Percentiles rank a stretch among this genome's conserved stretches.
These are phyloP conservation scores for Phaseolus coccineus DNA, from an alignment of 331 rosid genomes.

Conservation along the genomic window DNA sequence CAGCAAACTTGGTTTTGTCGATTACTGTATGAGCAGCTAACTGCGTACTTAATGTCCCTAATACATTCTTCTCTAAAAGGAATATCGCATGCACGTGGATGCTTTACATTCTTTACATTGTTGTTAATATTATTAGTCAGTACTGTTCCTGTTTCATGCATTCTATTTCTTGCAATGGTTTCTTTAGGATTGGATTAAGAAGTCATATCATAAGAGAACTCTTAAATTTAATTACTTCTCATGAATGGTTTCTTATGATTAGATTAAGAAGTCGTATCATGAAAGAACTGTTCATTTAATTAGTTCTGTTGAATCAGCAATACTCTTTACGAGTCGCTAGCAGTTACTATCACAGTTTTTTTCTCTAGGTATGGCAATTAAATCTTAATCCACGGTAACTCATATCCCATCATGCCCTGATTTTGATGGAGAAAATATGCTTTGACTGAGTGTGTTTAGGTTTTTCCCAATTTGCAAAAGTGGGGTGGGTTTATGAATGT, in stretches of 20 bases:
- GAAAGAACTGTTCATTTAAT: not conserved
- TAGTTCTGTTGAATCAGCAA: constrained; percentile 24
- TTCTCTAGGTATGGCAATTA: constrained; percentile 1
- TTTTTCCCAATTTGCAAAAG: not conserved
- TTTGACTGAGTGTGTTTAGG: not conserved
- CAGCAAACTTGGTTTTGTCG: constrained; percentile 13
- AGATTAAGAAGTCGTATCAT: constrained; percentile 1
- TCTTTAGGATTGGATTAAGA: constrained; percentile 25
- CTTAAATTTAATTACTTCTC: constrained; percentile 8
- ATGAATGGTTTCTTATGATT: constrained; percentile 30
- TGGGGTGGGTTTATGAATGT: not conserved
- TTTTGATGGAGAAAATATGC: not conserved
- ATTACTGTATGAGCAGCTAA: not conserved
- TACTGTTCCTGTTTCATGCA: constrained; percentile 1
- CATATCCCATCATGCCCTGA: not conserved
- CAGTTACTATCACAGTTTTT: not conserved
- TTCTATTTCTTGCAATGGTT: constrained; percentile 12
- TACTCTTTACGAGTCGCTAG: not conserved
- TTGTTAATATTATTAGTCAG: not conserved
- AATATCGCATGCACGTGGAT: not conserved
- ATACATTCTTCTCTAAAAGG: not conserved
- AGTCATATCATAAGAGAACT: not conserved
- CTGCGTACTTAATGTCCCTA: not conserved
- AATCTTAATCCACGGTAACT: not conserved
- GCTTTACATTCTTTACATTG: constrained; percentile 26